Base-by-base conservation (phyloP, 139 green algal genomes). In the Closterium sp. region DNA sequence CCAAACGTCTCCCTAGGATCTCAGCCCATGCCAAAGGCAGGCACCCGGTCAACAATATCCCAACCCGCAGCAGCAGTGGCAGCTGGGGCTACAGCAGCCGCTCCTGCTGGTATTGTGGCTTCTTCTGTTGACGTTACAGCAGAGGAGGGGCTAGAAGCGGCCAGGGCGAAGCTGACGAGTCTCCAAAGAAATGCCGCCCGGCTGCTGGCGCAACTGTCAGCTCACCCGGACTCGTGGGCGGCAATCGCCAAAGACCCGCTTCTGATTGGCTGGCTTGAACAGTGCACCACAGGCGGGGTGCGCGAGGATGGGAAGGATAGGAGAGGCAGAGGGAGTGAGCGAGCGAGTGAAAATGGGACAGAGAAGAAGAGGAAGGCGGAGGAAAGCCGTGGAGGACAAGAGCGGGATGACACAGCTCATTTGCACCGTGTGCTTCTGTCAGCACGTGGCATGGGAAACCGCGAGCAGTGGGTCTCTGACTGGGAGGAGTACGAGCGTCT, bases 171-270 rank as follows among this genome's bases (percentile, higher is more conserved):
- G 2, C 62, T 79, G 13, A 79, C 62, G 27, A 79, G 27, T 13
- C 62, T 79, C 62, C 62, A 24, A 22, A 93, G 34, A 11, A 89
- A 93, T 21, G 91, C 91, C 29, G 31, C 45, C 34, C 91, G 91
- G 17, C 28, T 93, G 4, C 45, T 93, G 88, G 70, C 50, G 0
- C n/a, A 87, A 10, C 42, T 93, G 24, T 93, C 91, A 27, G 50
- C 88, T 86, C 91, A 93, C 50, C 38, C 38, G 87, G 31, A 89
- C 32, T 38, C 30, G 24, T 29, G 50, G 87, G n/a, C 19, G 22
- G 28, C 62, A 31, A 70, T 93, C 89, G 50, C 88, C 2, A 9
- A 24, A 11, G 91, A 93, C 28, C 22, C 30, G 38, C 24, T 90
- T 31, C 89, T 30, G 3, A 92, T 30, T 24, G n/a, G 24, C 10